Conservation (phyloP, 768 basidiomycete genomes). For the Glaciozyma antarctica region DNA sequence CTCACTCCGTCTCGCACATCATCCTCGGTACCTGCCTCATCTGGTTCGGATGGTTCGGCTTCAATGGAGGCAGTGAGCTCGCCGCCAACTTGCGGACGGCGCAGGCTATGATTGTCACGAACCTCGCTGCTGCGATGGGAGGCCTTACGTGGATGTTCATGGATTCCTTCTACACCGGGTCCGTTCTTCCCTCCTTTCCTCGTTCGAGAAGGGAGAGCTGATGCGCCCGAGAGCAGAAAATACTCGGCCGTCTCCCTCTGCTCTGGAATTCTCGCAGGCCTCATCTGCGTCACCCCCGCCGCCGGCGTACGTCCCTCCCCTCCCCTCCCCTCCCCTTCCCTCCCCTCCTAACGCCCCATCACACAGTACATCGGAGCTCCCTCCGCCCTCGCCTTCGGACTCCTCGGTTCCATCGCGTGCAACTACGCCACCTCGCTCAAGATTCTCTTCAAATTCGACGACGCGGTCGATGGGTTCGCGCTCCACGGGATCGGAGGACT, state of each 20-base stretch:
- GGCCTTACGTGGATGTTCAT: conserved; percentile 57
- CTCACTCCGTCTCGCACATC: conserved; percentile 64
- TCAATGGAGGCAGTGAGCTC: conserved; percentile 76
- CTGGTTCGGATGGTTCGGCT: conserved; percentile 67
- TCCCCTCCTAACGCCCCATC: background rate
- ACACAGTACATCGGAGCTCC: conserved; percentile 58
- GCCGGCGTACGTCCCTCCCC: conserved; percentile 46
- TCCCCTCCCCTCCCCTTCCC: background rate
- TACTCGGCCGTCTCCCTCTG: conserved; percentile 89
- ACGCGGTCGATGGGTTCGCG: conserved; percentile 84
- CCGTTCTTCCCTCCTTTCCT: no score
- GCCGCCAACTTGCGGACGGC: conserved; percentile 79
- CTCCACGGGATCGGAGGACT: conserved; percentile 54
- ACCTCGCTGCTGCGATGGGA: conserved; percentile 66
- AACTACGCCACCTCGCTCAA: conserved; percentile 59
- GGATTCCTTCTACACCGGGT: conserved; percentile 26
- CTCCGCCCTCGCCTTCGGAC: conserved; percentile 65
- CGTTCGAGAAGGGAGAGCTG: no score
- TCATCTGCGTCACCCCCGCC: conserved; percentile 49
- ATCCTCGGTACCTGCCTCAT: conserved; percentile 82
- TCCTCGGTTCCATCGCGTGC: conserved; percentile 59
- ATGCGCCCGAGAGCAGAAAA: conserved; percentile 39
- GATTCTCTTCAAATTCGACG: conserved; percentile 46
- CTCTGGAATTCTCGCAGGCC: conserved; percentile 76
- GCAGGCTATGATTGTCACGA: conserved; percentile 78